Conservation (phyloP, 768 basidiomycete species). For the Punctularia strigosozonata region DNA sequence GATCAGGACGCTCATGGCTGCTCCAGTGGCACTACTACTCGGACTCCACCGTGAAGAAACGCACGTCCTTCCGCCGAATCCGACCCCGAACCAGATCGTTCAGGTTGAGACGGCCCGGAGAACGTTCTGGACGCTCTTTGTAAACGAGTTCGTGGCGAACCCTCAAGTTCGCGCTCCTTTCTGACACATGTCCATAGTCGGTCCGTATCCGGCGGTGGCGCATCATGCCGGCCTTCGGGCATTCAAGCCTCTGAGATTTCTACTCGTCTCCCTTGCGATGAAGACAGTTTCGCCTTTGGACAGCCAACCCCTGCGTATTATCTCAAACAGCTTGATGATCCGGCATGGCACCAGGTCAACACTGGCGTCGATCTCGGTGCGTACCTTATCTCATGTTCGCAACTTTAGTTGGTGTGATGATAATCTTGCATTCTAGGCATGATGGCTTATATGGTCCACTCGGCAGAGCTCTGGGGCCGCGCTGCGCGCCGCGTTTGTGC, state of each 20-base stretch:
- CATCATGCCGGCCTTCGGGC: background rate
- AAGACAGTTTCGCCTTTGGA: constrained; percentile 1
- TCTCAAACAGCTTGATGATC: background rate
- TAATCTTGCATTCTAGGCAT: no score
- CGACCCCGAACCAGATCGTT: background rate
- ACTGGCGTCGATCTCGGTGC: no score
- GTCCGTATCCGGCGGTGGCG: background rate
- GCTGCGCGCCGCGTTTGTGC: background rate
- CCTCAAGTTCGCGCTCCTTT: no score
- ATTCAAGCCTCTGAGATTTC: background rate
- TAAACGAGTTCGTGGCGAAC: background rate
- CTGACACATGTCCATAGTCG: background rate
- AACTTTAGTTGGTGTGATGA: no score
- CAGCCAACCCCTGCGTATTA: background rate
- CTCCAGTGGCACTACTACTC: background rate
- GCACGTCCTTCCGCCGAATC: background rate
- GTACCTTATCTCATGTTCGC: no score
- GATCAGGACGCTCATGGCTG: no score
- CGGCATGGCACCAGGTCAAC: background rate
- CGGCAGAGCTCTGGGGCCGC: background rate
- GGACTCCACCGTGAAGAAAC: constrained; percentile 1
- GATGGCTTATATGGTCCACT: constrained; percentile 1
- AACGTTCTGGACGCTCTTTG: background rate
- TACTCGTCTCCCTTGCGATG: background rate
- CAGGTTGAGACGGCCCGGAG: background rate